Conservation (phyloP, 225 moss, liverwort and hornwort genomes). For the Pseudoscleropodium purum region DNA sequence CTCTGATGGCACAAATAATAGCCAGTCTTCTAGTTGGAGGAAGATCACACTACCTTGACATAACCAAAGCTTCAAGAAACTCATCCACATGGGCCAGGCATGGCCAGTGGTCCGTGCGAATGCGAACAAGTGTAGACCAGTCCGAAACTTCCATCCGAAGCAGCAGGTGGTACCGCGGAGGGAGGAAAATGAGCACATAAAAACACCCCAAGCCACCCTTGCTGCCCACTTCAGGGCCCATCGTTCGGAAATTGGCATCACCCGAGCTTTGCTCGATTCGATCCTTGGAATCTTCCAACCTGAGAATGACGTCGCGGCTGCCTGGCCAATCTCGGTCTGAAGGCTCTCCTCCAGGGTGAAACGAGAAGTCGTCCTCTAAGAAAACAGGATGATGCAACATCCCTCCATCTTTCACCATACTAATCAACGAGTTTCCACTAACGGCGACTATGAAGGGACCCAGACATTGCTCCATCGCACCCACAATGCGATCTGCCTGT, state of each 20-base stretch:
- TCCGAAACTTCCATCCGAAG: slow-evolving; percentile 96
- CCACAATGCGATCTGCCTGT: slow-evolving; percentile 82
- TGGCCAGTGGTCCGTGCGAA: slow-evolving; percentile 98
- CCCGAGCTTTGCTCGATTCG: slow-evolving; percentile 21
- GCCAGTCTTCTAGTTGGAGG: neutral
- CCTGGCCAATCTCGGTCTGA: slow-evolving; percentile 9
- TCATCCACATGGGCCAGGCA: slow-evolving; percentile 97
- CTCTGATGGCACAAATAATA: neutral
- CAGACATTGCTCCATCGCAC: slow-evolving; percentile 77
- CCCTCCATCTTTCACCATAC: slow-evolving; percentile 63
- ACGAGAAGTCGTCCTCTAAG: slow-evolving; percentile 34
- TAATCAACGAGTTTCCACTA: slow-evolving; percentile 53
- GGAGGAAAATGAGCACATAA: slow-evolving; percentile 74
- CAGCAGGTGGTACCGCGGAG: slow-evolving; percentile 86
- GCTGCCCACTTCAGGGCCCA: slow-evolving; percentile 29
- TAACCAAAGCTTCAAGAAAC: slow-evolving; percentile 79
- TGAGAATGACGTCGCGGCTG: slow-evolving; percentile 6
- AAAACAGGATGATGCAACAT: slow-evolving; percentile 55
- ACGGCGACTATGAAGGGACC: slow-evolving; percentile 81
- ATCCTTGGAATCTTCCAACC: slow-evolving; percentile 49
- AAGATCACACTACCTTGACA: slow-evolving; percentile 40
- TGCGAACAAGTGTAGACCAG: slow-evolving; percentile 90
- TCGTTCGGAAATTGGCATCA: slow-evolving; percentile 13
- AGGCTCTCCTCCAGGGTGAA: slow-evolving; percentile 10
- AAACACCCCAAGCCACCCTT: slow-evolving; percentile 65